Evolutionary conservation across 2,329 filamentous ascomycete species (phyloP), one percentile per base, ranked within the genome.

Genomic region (Epicoccum sorghinum): DNA sequence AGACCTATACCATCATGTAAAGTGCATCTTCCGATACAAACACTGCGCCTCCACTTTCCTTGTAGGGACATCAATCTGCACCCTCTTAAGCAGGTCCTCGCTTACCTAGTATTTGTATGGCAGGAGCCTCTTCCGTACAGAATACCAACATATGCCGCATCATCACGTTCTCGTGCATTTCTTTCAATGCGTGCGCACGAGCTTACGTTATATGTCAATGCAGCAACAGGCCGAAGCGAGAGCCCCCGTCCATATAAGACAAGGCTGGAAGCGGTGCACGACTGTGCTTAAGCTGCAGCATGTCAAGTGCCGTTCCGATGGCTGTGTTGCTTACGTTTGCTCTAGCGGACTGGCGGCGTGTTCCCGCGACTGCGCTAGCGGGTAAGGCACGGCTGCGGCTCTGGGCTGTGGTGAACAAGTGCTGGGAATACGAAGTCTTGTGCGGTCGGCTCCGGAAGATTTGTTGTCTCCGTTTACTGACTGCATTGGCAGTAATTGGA

Each of bases 21-120:
- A 55, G 46, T 55, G 52, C 52, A 47, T 41, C 52, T 55, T 55
- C 52, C 52, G 52, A 55, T 30, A 29, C n/a, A 29, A 9, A 29
- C 27, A 29, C 27, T 6, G 27, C 27, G 27, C 27, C 27, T 29
- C 27, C 27, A 29, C 27, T 29, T 29, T 29, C 27, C 27, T 29
- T 6, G 9, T 29, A 7, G 6, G 27, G 9, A 29, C 6, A 29
- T 9, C 27, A 29, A 29, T 25, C 14, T 12, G 13, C 23, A 37
- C 36, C 41, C 46, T 41, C 46, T 36, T 40, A 22, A 12, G 23
- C n/a, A 24, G 12, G 12, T 13, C 6, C 22, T 27, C 44, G 35
- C 25, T 32, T 46, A 7, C 36, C 33, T n/a, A n/a, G 22, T 10
- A 24, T 9, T 9, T 29, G 27, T 29, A 3, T 29, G 27, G 27